Conservation (phyloP, 2,329 filamentous ascomycete species). For the Penicillium brasilianum region DNA sequence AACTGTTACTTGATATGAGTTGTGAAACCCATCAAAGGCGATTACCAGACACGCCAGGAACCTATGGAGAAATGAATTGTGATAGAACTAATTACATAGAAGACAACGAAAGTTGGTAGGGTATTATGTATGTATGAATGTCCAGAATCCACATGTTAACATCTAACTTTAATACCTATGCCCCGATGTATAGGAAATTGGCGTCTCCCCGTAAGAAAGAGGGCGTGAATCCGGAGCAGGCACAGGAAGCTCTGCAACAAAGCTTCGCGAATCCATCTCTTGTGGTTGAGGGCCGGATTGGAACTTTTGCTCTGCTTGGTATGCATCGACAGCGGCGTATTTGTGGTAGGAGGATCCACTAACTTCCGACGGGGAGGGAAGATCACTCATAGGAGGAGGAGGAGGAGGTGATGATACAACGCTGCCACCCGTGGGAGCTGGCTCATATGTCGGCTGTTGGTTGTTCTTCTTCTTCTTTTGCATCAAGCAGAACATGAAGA, state of each 20-base stretch:
- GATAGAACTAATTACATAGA: not conserved
- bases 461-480: conserved; percentile 16
- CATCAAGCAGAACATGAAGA: conserved; percentile 19
- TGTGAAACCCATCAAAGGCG: not conserved
- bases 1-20: too few species aligned
- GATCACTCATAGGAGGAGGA: not conserved
- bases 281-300: conserved; percentile 4
- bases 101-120: not conserved
- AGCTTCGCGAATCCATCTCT: conserved; percentile 14
- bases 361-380: conserved; percentile 8
- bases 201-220: not conserved
- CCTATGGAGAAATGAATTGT: not conserved
- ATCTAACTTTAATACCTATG: not conserved
- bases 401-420: not conserved
- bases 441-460: not conserved
- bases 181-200: not conserved
- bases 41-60: not conserved
- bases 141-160: not conserved
- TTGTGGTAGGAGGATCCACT: conserved; percentile 8
- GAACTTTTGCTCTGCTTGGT: conserved; percentile 9
- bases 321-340: conserved; percentile 15
- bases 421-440: not conserved
- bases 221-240: not conserved
- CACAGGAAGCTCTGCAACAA: conserved; percentile 15
- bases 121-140: not conserved